These are phyloP conservation scores for Vigna nakashimae DNA, from an alignment of 306 rosid species.

Conservation along the genomic window DNA sequence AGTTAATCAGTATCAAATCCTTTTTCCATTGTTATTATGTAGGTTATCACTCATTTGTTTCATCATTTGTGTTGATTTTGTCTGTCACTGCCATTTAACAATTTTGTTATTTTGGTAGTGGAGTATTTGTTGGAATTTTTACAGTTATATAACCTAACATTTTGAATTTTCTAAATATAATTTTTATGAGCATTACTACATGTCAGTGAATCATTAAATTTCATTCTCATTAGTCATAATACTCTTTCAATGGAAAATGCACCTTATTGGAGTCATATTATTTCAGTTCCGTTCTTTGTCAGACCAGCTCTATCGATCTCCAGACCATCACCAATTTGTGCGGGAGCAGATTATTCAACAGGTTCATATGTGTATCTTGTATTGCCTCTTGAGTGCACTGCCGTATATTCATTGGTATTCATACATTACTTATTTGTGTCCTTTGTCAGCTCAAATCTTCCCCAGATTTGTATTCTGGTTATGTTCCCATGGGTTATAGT, in stretches of 20 bases:
- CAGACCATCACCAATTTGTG: constrained; percentile 80
- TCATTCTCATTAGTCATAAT: constrained; percentile 1
- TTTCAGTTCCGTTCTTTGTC: constrained; percentile 94
- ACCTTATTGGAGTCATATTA: constrained; percentile 44
- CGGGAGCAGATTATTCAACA: constrained; percentile 81
- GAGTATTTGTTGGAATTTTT: constrained; percentile 15
- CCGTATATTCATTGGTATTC: constrained; percentile 32
- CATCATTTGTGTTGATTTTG: constrained; percentile 6
- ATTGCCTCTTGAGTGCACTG: neutral
- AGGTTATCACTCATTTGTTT: neutral
- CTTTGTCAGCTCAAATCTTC: constrained; percentile 65
- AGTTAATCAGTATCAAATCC: constrained; percentile 2
- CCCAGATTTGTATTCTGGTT: constrained; percentile 71
- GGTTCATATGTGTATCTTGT: constrained; percentile 53
- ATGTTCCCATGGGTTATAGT: constrained; percentile 82
- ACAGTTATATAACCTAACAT: neutral
- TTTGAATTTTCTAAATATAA: neutral
- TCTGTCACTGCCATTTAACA: neutral
- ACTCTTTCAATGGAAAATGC: constrained; percentile 12
- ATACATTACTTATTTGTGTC: constrained; percentile 23
- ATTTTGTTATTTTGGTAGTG: neutral
- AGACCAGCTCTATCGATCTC: constrained; percentile 92
- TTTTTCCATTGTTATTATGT: constrained; percentile 1
- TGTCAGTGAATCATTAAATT: neutral
- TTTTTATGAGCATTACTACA: constrained; percentile 30